Conservation (phyloP, 352 stramenopile species). For the Phytophthora aleatoria region DNA sequence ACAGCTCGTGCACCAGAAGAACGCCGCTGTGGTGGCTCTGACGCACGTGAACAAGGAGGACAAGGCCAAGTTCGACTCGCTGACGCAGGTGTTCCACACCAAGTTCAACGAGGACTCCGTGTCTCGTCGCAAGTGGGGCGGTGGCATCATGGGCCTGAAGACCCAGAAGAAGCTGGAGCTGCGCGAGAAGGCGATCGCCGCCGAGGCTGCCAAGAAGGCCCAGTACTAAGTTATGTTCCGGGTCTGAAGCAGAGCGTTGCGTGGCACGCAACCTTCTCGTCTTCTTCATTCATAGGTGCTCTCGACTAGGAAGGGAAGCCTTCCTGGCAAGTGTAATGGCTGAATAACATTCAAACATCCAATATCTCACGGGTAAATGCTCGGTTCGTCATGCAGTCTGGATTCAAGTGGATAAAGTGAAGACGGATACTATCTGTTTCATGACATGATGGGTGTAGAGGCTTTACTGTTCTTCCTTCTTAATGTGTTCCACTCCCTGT, state of each 20-base stretch:
- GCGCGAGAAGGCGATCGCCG: constrained; percentile 96
- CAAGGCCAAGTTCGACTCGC: constrained; percentile 95
- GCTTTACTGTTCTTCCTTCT: constrained; percentile 1
- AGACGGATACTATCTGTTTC: constrained; percentile 9
- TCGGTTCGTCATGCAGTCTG: not conserved
- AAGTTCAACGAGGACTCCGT: constrained; percentile 98
- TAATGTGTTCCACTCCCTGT: constrained; percentile 5
- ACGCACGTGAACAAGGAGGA: constrained; percentile 99
- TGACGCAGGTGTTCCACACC: constrained; percentile 92
- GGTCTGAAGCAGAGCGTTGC: constrained; percentile 12
- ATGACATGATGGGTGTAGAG: not conserved
- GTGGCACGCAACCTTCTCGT: constrained; percentile 10
- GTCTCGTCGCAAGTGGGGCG: constrained; percentile 96
- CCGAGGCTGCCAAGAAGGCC: constrained; percentile 99
- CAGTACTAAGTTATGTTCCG: constrained; percentile 85
- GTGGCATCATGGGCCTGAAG: constrained; percentile 99
- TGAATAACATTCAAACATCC: constrained; percentile 44
- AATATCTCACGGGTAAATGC: constrained; percentile 7
- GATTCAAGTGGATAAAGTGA: not conserved
- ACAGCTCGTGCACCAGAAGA: constrained; percentile 99
- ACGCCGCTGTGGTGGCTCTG: constrained; percentile 94
- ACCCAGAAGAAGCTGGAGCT: constrained; percentile 99
- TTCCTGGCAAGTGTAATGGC: constrained; percentile 41
- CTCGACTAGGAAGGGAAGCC: constrained; percentile 23
- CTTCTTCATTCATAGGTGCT: constrained; percentile 33